Base-by-base conservation (phyloP, 2,329 filamentous ascomycete species). In the Paecilomyces niveus region DNA sequence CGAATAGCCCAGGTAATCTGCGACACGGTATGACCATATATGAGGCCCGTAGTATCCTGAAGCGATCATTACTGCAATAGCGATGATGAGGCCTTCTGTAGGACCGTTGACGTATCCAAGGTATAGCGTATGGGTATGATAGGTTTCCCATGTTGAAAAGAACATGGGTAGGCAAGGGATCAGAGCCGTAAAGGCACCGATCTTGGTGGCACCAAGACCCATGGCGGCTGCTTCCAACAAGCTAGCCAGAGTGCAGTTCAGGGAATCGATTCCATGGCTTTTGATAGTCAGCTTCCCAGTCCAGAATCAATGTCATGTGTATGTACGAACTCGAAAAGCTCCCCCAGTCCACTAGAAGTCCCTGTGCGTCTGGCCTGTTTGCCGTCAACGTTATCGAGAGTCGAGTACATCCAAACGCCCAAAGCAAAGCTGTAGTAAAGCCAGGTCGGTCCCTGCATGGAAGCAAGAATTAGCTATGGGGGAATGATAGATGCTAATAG, bases 71-170 rank as follows among this genome's bases (percentile, higher is more conserved):
- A 97, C 84, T 55, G 79, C 76, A 70, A 90, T 92, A 26, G 92
- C 94, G 63, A 99, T 87, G 56, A 97, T 86, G 33, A 99, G 80
- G 21, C 94, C 94, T 79, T 99, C 94, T 68, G 94, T 99, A 1
- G 94, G 94, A 0, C 94, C 94, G 73, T 99, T 99, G 83, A 99
- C 89, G 72, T 93, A 91, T 57, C 94, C 94, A 11, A 99, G 85
- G 74, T 96, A 99, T 5, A 99, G 80, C 0, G 94, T 97, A 74
- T 99, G 94, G 4, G 94, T 97, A 76, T 99, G 94, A 74, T 97
- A 99, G 0, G 94, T 99, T 78, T 99, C 94, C 94, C 94, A 99
- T 1, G 94, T 99, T 2, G 93, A 97, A 78, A 99, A 97, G 81
- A 96, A 99, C 94, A 99, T 99, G 60, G 94, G 90, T 52, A 99